Conservation (phyloP, 2,329 filamentous ascomycete species). For the Cordyceps militaris region DNA sequence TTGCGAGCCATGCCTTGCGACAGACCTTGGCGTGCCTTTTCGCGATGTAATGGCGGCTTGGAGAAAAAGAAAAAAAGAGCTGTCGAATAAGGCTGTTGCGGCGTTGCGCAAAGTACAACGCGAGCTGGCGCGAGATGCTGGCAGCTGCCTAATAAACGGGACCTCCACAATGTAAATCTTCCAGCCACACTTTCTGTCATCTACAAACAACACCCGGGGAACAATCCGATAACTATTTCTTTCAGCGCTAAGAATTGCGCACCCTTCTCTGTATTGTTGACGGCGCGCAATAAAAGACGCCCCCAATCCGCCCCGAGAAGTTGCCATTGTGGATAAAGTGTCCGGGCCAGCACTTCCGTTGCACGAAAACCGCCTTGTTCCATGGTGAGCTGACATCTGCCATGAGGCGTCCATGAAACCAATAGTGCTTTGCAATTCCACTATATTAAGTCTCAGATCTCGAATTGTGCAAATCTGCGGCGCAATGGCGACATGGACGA, state of each 20-base stretch:
- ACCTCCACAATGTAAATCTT: background rate
- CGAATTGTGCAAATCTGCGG: constrained; percentile 4
- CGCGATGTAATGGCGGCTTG: background rate
- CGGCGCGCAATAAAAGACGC: too few relatives aligned
- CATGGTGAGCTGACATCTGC: background rate
- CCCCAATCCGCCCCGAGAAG: too few relatives aligned
- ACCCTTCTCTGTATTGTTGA: too few relatives aligned
- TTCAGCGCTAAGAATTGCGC: too few relatives aligned
- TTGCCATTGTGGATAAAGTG: too few relatives aligned
- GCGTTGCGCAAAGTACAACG: too few relatives aligned
- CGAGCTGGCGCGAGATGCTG: background rate
- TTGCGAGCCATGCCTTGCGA: constrained; percentile 39
- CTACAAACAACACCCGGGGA: too few relatives aligned
- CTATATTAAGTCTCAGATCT: background rate
- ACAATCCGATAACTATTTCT: too few relatives aligned
- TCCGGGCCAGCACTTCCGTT: too few relatives aligned
- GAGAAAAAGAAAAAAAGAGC: background rate
- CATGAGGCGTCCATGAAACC: background rate
- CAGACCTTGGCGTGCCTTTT: background rate
- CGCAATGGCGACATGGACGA: constrained; percentile 8
- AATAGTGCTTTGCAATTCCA: background rate
- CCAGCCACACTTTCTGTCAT: background rate
- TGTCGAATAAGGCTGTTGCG: too few relatives aligned
- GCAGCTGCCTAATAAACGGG: background rate
- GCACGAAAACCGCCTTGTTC: background rate